These are phyloP conservation scores for Cordyceps militaris DNA, from an alignment of 2,329 filamentous ascomycete species.

Conservation along the genomic window DNA sequence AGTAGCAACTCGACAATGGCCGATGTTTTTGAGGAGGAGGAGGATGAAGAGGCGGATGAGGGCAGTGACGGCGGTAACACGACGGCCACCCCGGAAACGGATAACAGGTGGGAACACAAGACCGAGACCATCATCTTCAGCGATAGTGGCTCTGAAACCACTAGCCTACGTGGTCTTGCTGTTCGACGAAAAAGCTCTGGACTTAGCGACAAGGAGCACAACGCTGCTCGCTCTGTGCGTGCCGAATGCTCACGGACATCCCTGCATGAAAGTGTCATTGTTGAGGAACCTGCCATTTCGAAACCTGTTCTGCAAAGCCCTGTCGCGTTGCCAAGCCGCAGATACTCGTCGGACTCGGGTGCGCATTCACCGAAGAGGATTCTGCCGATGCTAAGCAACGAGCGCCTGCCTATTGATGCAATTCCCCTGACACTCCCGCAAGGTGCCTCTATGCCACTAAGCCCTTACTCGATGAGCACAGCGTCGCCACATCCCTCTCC, in stretches of 20 bases:
- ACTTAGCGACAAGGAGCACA: constrained; percentile 32
- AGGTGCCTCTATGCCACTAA: constrained; percentile 42
- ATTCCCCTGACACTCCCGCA: constrained; percentile 27
- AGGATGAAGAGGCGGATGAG: constrained; percentile 53
- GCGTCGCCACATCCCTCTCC: constrained; percentile 65
- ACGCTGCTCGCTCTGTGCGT: constrained; percentile 28
- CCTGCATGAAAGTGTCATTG: constrained; percentile 44
- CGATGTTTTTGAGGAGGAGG: constrained; percentile 80
- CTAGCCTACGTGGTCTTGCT: constrained; percentile 10
- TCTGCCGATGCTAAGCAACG: constrained; percentile 22
- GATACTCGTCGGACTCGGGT: constrained; percentile 33
- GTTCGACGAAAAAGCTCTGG: constrained; percentile 41
- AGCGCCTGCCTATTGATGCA: constrained; percentile 5
- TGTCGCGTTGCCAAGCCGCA: constrained; percentile 5
- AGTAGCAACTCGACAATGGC: constrained; percentile 69
- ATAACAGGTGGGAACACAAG: constrained; percentile 14
- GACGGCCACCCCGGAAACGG: constrained; percentile 37
- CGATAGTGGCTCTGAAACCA: constrained; percentile 9
- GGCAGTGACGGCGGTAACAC: constrained; percentile 31
- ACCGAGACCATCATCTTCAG: neutral
- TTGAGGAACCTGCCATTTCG: constrained; percentile 38
- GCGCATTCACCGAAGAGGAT: constrained; percentile 39
- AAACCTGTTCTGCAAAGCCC: constrained; percentile 4
- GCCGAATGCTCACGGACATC: constrained; percentile 44
- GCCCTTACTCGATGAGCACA: constrained; percentile 58